Conservation (phyloP, 352 stramenopile species). For the Globisporangium cylindrosporum region DNA sequence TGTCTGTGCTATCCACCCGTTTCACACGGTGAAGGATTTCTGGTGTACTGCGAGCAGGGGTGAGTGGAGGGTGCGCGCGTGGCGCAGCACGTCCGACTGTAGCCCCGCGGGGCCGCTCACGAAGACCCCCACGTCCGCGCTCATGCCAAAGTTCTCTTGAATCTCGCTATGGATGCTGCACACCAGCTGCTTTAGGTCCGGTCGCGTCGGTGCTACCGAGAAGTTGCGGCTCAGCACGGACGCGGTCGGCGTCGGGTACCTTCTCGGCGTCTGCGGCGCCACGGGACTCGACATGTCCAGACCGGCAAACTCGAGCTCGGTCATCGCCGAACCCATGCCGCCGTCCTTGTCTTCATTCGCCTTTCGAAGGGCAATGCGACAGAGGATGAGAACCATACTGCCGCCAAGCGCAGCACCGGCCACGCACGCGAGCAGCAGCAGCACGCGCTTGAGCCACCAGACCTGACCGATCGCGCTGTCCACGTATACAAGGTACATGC, state of each 20-base stretch:
- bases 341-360: slow-evolving; percentile 15
- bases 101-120: slow-evolving; percentile 43
- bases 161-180: slow-evolving; percentile 42
- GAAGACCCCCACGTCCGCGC: slow-evolving; percentile 37
- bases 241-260: slow-evolving; percentile 25
- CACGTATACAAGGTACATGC: slow-evolving; percentile 33
- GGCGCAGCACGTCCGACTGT: slow-evolving; percentile 29
- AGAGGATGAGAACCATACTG: slow-evolving; percentile 20
- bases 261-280: slow-evolving; percentile 35
- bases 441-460: slow-evolving; percentile 38
- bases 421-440: slow-evolving; percentile 28
- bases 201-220: slow-evolving; percentile 34
- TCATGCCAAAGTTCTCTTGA: slow-evolving; percentile 43
- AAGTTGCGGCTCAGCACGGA: slow-evolving; percentile 34
- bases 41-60: slow-evolving; percentile 38
- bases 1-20: neutral
- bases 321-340: slow-evolving; percentile 27
- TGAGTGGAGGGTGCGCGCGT: slow-evolving; percentile 28
- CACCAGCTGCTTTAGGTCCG: slow-evolving; percentile 33
- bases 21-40: slow-evolving; percentile 50
- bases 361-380: slow-evolving; percentile 13
- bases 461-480: slow-evolving; percentile 16
- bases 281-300: slow-evolving; percentile 32
- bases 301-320: slow-evolving; percentile 37
- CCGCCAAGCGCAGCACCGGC: slow-evolving; percentile 30